Evolutionary conservation across 192 early-diverging fungal genomes (phyloP), one percentile per base, ranked within the genome.

Genomic region (Gaertneriomyces sp.): DNA sequence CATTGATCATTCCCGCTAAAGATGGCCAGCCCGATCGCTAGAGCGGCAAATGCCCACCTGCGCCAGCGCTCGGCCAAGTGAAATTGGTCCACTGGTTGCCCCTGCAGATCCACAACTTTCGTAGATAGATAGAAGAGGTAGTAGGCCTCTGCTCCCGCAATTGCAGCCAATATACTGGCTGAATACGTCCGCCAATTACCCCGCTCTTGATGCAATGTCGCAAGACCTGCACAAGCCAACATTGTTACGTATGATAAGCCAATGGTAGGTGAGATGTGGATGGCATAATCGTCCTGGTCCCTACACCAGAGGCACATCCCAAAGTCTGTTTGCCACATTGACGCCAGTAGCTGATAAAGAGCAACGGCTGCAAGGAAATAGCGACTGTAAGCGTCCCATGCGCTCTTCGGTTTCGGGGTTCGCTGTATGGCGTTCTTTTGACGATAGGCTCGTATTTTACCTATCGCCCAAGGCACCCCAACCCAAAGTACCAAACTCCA

Each of bases 291-390:
- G 11, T 8, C 14, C 42, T 41, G 43, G 8, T 64, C 62, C 2
- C 2, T 25, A 61, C 74, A 75, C 74, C 74, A 75, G 9, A 41
- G 19, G 55, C 74, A 75, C 8, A 54, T 19, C 12, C 43, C 16
- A 39, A 77, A 54, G 7, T 63, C 64, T 6, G 16, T 16, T 19
- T 75, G 64, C n/a, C 74, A 70, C 6, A 45, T 41, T 41, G 64
- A 52, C 40, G 45, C 58, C 12, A 75, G 46, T 38, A 8, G 19
- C 38, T 67, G 58, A 55, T 63, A 58, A 7, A 73, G 10, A 33
- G 58, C 70, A 14, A 54, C 40, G 8, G 66, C 16, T 40, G 59
- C n/a, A 53, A 70, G 69, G 55, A 70, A 62, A 16, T 19, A 16
- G 1, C 59, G 60, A 39, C 40, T 39, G 52, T 39, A 55, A 6